Percentiles rank a stretch among this genome's conserved stretches.
Conservation (phyloP, 2,329 filamentous ascomycete genomes). For the Nannizziopsis barbatae region DNA sequence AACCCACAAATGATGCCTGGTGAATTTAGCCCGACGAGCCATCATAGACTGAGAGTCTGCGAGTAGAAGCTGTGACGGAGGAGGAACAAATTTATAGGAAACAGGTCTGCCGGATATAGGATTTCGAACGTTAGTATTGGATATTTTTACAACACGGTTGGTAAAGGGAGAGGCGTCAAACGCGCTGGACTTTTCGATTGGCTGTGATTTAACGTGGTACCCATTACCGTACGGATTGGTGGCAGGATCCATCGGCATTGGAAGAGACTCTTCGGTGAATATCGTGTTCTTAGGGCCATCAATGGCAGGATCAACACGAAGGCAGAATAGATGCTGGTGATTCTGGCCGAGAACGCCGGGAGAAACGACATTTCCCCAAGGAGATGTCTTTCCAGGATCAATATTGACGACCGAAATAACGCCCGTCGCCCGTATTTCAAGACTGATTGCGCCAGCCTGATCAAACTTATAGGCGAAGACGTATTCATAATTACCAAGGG, state of each 20-base stretch:
- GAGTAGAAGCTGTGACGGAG: constrained; percentile 40
- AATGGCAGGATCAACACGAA: constrained; percentile 54
- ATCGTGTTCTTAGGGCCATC: constrained; percentile 47
- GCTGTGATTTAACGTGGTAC: constrained; percentile 44
- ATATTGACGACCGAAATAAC: constrained; percentile 54
- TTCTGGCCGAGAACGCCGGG: constrained; percentile 56
- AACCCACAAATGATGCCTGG: constrained; percentile 43
- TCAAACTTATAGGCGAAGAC: constrained; percentile 55
- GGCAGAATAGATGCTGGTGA: constrained; percentile 59
- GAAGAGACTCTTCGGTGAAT: constrained; percentile 43
- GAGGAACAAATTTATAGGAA: constrained; percentile 40
- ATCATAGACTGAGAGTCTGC: constrained; percentile 37
- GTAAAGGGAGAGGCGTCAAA: constrained; percentile 43
- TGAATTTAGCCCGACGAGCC: constrained; percentile 38
- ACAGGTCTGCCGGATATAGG: constrained; percentile 35
- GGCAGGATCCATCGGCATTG: constrained; percentile 39
- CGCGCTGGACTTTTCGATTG: constrained; percentile 38
- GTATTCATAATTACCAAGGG: constrained; percentile 61
- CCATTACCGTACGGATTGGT: constrained; percentile 53
- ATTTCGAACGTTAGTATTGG: constrained; percentile 37
- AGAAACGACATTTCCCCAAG: constrained; percentile 52
- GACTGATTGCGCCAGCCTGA: constrained; percentile 49
- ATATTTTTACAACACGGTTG: constrained; percentile 40
- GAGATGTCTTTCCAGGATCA: constrained; percentile 43
- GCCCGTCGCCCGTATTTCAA: constrained; percentile 55